Evolutionary conservation across 306 rosid species (phyloP).

Genomic region (Prunus davidiana): DNA sequence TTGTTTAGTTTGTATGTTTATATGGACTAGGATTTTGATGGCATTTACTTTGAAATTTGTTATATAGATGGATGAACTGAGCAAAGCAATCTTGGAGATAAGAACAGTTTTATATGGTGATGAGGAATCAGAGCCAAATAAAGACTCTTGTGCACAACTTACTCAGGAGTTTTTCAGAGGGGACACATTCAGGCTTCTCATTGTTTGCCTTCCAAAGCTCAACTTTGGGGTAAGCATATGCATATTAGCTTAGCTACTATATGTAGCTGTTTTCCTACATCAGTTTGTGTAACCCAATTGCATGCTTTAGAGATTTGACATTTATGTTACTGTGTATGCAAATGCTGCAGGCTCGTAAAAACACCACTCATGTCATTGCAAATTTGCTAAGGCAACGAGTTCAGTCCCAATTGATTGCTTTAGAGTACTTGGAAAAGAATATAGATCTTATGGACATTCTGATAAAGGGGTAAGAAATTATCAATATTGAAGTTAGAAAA

Average conservation of each 20-base stretch:
- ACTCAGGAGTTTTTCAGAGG: slow-evolving; percentile 62
- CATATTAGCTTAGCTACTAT: background rate
- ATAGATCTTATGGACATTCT: slow-evolving; percentile 53
- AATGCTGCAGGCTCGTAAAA: slow-evolving; percentile 46
- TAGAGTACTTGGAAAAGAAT: slow-evolving; percentile 52
- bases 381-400: slow-evolving; percentile 66
- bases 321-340: background rate
- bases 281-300: background rate
- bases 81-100: slow-evolving; percentile 43
- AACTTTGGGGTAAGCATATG: slow-evolving; percentile 46
- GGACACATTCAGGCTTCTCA: slow-evolving; percentile 48
- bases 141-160: slow-evolving; percentile 58
- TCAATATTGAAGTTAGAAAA: background rate
- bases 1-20: background rate
- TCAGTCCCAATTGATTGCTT: slow-evolving; percentile 43
- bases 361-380: slow-evolving; percentile 56
- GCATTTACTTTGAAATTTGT: background rate
- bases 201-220: slow-evolving; percentile 43
- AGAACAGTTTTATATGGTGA: slow-evolving; percentile 55
- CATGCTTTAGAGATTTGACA: background rate
- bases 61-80: slow-evolving; percentile 37
- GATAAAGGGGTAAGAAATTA: slow-evolving; percentile 44
- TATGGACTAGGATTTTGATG: background rate
- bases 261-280: background rate
- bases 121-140: slow-evolving; percentile 52